Evolutionary conservation across 805 yeast species (phyloP), one percentile per base, ranked within the genome.

Genomic region (Spathaspora passalidarum): DNA sequence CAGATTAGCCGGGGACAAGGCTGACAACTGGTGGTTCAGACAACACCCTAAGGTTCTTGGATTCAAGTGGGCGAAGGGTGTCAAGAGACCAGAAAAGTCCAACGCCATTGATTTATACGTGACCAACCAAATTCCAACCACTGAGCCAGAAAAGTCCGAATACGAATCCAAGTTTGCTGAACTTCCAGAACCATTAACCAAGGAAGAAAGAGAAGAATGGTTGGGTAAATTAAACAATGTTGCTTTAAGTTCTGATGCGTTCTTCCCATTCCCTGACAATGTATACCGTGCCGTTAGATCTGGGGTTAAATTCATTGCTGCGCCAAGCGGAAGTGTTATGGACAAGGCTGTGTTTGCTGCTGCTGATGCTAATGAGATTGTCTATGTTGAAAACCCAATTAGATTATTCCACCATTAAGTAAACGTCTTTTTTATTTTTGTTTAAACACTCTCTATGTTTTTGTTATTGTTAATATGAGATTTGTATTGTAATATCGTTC

Each of bases 251-350:
- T 90, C 97, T 3, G 99, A 94, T 66, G 99, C 99, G 22, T 94
- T 94, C 82, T 94, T 94, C 96, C 99, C 99, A 72, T 94, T 94
- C 94, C 94, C 98, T 55, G 99, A 94, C 71, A 94, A 94, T 65
- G 96, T 94, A 57, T 90, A 92, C 82, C 84, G 99, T 69, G 98
- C 98, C 54, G 97, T 84, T 43, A 83, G 88, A 77, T 86, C 96
- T 16, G 99, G 99, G 67, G 99, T 91, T 58, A 89, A 88, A 70
- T 94, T 76, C 74, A 79, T 94, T 64, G 95, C 96, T 60, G 99
- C 99, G 43, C 96, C 99, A 48, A 81, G 95, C 42, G 99, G 99
- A 48, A 89, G 97, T 17, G 97, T 94, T 52, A 92, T 89, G 89
- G 99, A 94, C 73, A 84, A 87, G 75, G 96, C 91, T 47, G 99